These are phyloP conservation scores for Adansonia gregorii DNA, from an alignment of 441 rosid species.

Conservation along the genomic window DNA sequence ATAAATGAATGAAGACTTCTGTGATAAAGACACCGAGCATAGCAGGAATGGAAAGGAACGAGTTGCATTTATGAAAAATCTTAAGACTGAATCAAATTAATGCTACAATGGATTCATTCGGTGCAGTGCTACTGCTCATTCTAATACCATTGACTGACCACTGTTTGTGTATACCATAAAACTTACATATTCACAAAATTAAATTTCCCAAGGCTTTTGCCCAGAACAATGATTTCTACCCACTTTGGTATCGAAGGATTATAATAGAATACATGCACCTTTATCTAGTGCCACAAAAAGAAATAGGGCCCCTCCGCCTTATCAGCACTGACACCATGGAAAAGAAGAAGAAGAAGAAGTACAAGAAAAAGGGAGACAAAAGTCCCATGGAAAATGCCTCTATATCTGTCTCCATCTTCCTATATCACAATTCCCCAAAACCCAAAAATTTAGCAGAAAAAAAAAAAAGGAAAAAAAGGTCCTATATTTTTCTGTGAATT, in stretches of 20 bases:
- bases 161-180: constrained; percentile 30
- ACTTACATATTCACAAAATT: constrained; percentile 59
- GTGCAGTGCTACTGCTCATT: constrained; percentile 21
- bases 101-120: not conserved
- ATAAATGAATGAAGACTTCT: too few species aligned
- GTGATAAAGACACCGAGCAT: not conserved
- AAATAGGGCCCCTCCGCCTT: constrained; percentile 39
- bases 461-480: constrained; percentile 13
- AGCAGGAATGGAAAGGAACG: not conserved
- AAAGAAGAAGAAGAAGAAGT: constrained; percentile 14
- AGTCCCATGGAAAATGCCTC: constrained; percentile 58
- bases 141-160: constrained; percentile 22
- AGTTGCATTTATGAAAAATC: not conserved
- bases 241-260: constrained; percentile 44
- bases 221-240: constrained; percentile 52
- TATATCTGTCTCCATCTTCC: constrained; percentile 59
- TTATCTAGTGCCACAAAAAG: constrained; percentile 48
- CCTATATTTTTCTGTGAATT: constrained; percentile 29
- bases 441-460: constrained; percentile 12
- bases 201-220: constrained; percentile 54
- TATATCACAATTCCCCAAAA: constrained; percentile 52
- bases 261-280: constrained; percentile 51
- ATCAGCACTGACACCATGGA: constrained; percentile 33
- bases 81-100: not conserved
- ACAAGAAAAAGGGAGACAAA: constrained; percentile 50